These are phyloP conservation scores for Dictyostelium purpureum DNA, from an alignment of 78 protist species.

Conservation along the genomic window DNA sequence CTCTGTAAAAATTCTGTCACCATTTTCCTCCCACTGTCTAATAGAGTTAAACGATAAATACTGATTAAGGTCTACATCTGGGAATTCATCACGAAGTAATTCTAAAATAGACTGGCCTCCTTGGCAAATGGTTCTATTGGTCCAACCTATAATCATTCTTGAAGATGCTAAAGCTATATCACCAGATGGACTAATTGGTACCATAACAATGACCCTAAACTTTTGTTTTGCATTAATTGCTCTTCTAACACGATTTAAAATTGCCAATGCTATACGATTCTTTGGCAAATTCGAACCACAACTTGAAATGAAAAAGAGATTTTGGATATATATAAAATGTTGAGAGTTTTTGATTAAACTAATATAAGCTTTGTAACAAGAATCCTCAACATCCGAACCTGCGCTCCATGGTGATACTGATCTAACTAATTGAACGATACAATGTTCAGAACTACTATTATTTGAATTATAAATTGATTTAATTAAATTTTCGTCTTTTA, in stretches of 20 bases:
- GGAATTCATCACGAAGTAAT: conserved; percentile 4
- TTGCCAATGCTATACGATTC: conserved; percentile 62
- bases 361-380: conserved; percentile 74
- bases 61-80: background rate
- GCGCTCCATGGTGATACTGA: conserved; percentile 31
- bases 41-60: conserved; percentile 18
- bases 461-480: background rate
- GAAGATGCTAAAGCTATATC: background rate
- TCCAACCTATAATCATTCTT: conserved; percentile 64
- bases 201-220: conserved; percentile 56
- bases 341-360: conserved; percentile 55
- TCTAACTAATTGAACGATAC: conserved; percentile 52
- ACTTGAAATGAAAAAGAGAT: conserved; percentile 79
- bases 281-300: conserved; percentile 57
- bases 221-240: conserved; percentile 30
- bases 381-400: conserved; percentile 55
- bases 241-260: conserved; percentile 19
- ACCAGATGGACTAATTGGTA: conserved; percentile 59
- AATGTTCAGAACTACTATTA: background rate
- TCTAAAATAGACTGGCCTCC: conserved; percentile 65
- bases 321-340: conserved; percentile 83
- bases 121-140: conserved; percentile 31
- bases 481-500: background rate
- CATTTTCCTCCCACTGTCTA: background rate
- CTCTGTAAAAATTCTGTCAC: conserved; percentile 55